Conservation (phyloP, 305 asterid genomes). For the Fraxinus sp. region DNA sequence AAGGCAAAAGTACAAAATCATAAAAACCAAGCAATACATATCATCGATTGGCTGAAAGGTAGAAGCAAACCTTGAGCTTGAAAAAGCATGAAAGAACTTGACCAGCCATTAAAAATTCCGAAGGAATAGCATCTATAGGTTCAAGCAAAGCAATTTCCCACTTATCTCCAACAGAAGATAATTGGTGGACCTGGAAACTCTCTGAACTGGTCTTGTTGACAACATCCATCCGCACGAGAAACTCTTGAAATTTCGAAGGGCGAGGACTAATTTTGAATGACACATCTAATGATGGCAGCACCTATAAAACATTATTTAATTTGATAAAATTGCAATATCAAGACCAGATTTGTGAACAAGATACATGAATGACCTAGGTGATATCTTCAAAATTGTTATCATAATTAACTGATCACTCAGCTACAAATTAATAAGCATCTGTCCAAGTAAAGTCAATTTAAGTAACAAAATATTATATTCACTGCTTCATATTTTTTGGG, state of each 20-base stretch:
- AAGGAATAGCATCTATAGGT: constrained; percentile 55
- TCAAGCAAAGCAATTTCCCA: constrained; percentile 87
- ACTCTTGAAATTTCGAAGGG: constrained; percentile 80
- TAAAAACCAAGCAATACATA: constrained; percentile 25
- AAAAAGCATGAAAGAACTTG: constrained; percentile 86
- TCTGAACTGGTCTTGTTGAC: constrained; percentile 76
- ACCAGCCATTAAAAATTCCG: constrained; percentile 68
- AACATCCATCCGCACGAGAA: constrained; percentile 86
- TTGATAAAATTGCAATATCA: constrained; percentile 14
- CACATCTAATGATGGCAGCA: constrained; percentile 85
- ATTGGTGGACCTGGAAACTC: constrained; percentile 78
- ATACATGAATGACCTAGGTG: constrained; percentile 17
- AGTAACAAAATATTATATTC: constrained; percentile 1
- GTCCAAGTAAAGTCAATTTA: constrained; percentile 10
- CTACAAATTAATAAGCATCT: constrained; percentile 13
- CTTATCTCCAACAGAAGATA: constrained; percentile 79
- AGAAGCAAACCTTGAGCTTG: constrained; percentile 78
- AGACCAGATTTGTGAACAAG: constrained; percentile 8
- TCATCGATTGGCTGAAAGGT: constrained; percentile 3
- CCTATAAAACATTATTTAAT: constrained; percentile 43
- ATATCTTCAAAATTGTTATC: constrained; percentile 12
- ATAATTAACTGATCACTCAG: not conserved
- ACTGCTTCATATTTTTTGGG: not conserved
- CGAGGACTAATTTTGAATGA: constrained; percentile 74
- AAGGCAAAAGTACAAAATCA: constrained; percentile 28